Evolutionary conservation across 2,329 filamentous ascomycete species (phyloP).

Genomic region (Cadophora sp.): DNA sequence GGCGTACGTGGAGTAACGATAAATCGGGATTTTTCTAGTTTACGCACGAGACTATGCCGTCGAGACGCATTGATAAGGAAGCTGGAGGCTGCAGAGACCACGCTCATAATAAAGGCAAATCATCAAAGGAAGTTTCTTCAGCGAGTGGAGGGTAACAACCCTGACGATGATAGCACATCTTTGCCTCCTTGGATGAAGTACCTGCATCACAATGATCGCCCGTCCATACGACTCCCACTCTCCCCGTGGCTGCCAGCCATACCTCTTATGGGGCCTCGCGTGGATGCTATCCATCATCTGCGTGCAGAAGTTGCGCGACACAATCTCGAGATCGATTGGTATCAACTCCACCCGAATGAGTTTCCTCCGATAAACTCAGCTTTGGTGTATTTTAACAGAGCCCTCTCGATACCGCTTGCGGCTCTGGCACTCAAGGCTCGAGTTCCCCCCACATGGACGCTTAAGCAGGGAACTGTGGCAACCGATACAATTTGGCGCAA

Average conservation of each 20-base stretch:
- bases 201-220: background rate
- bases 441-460: slow-evolving; percentile 23
- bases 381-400: slow-evolving; percentile 96
- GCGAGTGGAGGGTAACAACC: slow-evolving; percentile 74
- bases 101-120: slow-evolving; percentile 78
- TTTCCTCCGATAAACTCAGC: slow-evolving; percentile 91
- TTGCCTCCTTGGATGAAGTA: background rate
- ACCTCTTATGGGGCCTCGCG: slow-evolving; percentile 80
- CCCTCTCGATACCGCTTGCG: slow-evolving; percentile 72
- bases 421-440: slow-evolving; percentile 52
- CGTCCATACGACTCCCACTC: background rate
- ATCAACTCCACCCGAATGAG: slow-evolving; percentile 80
- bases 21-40: slow-evolving; percentile 81
- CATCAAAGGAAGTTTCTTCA: slow-evolving; percentile 38
- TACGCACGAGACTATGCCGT: slow-evolving; percentile 80
- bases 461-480: slow-evolving; percentile 73
- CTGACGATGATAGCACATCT: background rate
- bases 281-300: slow-evolving; percentile 90
- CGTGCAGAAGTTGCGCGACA: slow-evolving; percentile 82
- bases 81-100: slow-evolving; percentile 82
- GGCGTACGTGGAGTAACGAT: slow-evolving; percentile 93
- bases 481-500: slow-evolving; percentile 94
- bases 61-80: slow-evolving; percentile 72
- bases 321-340: slow-evolving; percentile 86
- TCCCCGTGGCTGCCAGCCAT: slow-evolving; percentile 74